Percentiles rank a stretch among this genome's conserved stretches.
These are phyloP conservation scores for Pythium sukuiense DNA, from an alignment of 352 stramenopile species.

Conservation along the genomic window DNA sequence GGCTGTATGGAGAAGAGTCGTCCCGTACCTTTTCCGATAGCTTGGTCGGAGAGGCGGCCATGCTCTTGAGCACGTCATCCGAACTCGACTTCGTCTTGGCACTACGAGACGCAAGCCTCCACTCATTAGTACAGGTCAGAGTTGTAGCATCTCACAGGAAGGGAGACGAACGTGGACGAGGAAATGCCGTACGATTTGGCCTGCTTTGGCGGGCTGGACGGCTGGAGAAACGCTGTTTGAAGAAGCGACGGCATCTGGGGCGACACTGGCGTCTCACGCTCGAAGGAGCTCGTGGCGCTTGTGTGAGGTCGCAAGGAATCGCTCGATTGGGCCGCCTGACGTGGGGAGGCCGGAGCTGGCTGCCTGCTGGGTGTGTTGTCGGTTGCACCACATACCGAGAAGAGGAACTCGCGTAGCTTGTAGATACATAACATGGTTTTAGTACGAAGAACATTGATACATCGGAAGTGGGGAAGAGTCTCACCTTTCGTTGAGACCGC, in stretches of 20 bases:
- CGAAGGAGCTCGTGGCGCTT: background rate
- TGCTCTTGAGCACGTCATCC: slow-evolving; percentile 59
- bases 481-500: slow-evolving; percentile 67
- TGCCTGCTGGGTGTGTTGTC: slow-evolving; percentile 24
- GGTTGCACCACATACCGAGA: slow-evolving; percentile 39
- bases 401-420: slow-evolving; percentile 68
- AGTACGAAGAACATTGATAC: background rate
- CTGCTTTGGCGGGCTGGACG: slow-evolving; percentile 48
- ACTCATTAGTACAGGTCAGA: too few species aligned
- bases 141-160: background rate
- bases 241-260: slow-evolving; percentile 45
- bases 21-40: slow-evolving; percentile 59
- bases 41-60: slow-evolving; percentile 53
- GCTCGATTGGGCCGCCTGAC: background rate
- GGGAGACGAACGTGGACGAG: slow-evolving; percentile 30
- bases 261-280: slow-evolving; percentile 1
- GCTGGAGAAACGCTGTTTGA: slow-evolving; percentile 61
- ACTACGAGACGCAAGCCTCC: slow-evolving; percentile 16
- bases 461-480: background rate
- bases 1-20: too few species aligned
- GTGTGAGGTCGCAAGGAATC: background rate
- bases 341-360: background rate
- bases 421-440: background rate
- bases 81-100: slow-evolving; percentile 53
- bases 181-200: slow-evolving; percentile 54